These are phyloP conservation scores for Trifolium repens DNA, from an alignment of 306 rosid genomes.

Conservation along the genomic window DNA sequence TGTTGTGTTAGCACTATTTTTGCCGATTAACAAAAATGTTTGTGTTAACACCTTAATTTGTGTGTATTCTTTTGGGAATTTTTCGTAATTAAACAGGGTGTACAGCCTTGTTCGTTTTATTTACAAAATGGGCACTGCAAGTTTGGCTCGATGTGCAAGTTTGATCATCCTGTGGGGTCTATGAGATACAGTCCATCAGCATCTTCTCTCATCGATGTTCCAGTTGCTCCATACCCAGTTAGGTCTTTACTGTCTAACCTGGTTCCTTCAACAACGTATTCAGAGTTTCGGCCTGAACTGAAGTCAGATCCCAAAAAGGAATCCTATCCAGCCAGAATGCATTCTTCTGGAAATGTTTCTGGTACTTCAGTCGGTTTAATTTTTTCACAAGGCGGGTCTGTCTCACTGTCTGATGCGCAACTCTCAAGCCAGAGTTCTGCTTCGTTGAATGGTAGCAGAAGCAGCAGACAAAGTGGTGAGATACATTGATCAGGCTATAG, in stretches of 20 bases:
- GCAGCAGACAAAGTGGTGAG: constrained; percentile 66
- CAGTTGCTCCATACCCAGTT: constrained; percentile 79
- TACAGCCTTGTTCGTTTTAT: constrained; percentile 58
- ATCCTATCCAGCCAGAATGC: constrained; percentile 59
- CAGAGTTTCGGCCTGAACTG: constrained; percentile 64
- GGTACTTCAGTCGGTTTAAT: constrained; percentile 65
- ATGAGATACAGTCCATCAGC: constrained; percentile 69
- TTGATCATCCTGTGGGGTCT: constrained; percentile 79
- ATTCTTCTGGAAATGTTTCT: constrained; percentile 63
- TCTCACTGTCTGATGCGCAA: constrained; percentile 67
- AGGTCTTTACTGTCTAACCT: constrained; percentile 73
- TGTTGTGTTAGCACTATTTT: too few relatives aligned
- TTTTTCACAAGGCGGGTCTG: constrained; percentile 68
- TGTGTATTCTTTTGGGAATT: constrained; percentile 5
- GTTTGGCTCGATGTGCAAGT: constrained; percentile 84
- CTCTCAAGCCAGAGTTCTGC: constrained; percentile 63
- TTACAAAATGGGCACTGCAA: constrained; percentile 72
- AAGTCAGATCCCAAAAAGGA: constrained; percentile 57
- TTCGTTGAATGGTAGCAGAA: constrained; percentile 60
- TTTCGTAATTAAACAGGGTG: constrained; percentile 54
- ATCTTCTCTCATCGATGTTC: constrained; percentile 70
- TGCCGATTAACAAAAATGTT: too few relatives aligned
- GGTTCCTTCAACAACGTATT: constrained; percentile 54
- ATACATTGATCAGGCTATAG: constrained; percentile 37
- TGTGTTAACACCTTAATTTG: constrained; percentile 9